Conservation (phyloP, 2,329 filamentous ascomycete genomes). For the Incumbomyces delicatus region DNA sequence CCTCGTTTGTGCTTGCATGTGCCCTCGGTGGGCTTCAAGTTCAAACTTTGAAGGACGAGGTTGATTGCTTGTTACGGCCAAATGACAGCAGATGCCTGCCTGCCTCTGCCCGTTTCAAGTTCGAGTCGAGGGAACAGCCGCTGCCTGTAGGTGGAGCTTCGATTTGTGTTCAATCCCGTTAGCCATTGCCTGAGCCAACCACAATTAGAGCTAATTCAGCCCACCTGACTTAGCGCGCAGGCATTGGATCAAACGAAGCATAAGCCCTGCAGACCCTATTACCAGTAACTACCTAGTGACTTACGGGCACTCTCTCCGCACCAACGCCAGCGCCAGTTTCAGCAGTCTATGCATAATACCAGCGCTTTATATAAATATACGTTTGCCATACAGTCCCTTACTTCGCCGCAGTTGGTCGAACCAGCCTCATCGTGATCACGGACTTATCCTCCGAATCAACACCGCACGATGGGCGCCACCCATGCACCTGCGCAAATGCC, state of each 20-base stretch:
- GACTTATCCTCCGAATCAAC: not conserved
- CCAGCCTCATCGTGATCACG: not conserved
- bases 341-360: too few relatives aligned
- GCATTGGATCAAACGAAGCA: too few relatives aligned
- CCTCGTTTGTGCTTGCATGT: too few relatives aligned
- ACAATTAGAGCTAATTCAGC: not conserved
- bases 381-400: too few relatives aligned
- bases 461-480: not conserved
- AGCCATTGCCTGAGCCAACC: not conserved
- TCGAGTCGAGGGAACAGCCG: not conserved
- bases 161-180: not conserved
- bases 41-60: too few relatives aligned
- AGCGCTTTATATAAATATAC: too few relatives aligned
- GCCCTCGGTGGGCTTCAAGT: too few relatives aligned
- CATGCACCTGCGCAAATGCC: not conserved
- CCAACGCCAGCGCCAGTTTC: too few relatives aligned
- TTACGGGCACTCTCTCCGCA: too few relatives aligned
- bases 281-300: too few relatives aligned
- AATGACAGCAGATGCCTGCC: not conserved
- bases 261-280: too few relatives aligned
- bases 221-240: not conserved
- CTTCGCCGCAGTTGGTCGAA: not conserved
- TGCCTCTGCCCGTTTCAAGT: not conserved
- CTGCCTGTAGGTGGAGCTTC: not conserved
- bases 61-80: slow-evolving; percentile 3